Conservation (phyloP, 352 stramenopile genomes). For the Blastocystis sp. region DNA sequence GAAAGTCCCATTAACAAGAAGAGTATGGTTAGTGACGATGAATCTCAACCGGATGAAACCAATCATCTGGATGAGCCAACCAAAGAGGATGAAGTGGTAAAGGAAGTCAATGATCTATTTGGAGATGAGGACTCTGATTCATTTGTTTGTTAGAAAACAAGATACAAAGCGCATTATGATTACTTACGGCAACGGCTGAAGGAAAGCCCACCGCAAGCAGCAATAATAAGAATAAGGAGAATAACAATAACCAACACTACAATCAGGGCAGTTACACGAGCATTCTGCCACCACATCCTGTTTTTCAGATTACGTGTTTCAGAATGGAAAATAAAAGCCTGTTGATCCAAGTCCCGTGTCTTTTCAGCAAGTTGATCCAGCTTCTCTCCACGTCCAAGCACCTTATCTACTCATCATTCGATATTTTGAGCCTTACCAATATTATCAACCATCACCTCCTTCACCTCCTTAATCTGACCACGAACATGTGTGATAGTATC, state of each 20-base stretch:
- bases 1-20: background rate
- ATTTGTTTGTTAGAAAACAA: conserved; percentile 41
- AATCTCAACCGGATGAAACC: background rate
- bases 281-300: conserved; percentile 69
- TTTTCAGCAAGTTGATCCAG: conserved; percentile 66
- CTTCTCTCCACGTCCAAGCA: conserved; percentile 62
- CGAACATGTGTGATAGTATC: conserved; percentile 67
- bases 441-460: conserved; percentile 68
- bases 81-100: background rate
- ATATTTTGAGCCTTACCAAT: background rate
- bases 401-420: conserved; percentile 39
- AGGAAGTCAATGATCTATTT: conserved; percentile 58
- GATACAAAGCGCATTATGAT: background rate
- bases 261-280: conserved; percentile 53
- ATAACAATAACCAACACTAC: conserved; percentile 46
- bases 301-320: conserved; percentile 64
- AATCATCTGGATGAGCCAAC: background rate
- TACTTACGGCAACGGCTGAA: conserved; percentile 36
- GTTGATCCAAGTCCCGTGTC: conserved; percentile 59
- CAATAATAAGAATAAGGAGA: conserved; percentile 37
- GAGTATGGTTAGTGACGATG: background rate
- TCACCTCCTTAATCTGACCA: conserved; percentile 68
- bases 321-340: conserved; percentile 66
- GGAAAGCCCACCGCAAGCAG: conserved; percentile 32
- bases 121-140: conserved; percentile 36